Percentiles rank a stretch among this genome's conserved stretches.
Conservation (phyloP, 1,284 basidiomycete genomes). For the Cryptococcus deneoformans region DNA sequence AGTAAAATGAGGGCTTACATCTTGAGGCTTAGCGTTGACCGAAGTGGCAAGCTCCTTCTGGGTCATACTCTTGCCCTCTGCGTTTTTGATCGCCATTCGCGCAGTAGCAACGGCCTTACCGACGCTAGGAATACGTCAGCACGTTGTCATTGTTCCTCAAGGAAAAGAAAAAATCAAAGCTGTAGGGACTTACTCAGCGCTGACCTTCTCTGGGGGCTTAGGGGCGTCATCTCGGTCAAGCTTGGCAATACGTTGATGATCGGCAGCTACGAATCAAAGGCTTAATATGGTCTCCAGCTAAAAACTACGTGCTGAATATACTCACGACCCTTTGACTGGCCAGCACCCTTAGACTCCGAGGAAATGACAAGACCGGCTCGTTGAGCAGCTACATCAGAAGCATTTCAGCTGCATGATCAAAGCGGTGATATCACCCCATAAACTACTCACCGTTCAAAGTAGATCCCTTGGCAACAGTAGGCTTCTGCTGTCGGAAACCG, state of each 20-base stretch:
- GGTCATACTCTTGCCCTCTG: constrained; percentile 54
- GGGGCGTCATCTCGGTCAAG: constrained; percentile 96
- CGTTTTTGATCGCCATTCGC: constrained; percentile 59
- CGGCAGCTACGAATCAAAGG: constrained; percentile 55
- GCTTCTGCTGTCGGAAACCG: constrained; percentile 27
- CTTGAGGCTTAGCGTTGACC: constrained; percentile 50
- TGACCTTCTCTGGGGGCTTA: constrained; percentile 85
- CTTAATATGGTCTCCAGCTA: constrained; percentile 11
- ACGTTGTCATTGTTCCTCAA: neutral
- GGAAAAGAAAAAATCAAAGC: neutral
- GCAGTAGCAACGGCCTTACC: constrained; percentile 76
- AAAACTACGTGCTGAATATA: constrained; percentile 6
- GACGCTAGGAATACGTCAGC: constrained; percentile 27
- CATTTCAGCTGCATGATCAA: neutral
- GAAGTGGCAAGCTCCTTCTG: constrained; percentile 90
- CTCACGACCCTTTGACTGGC: constrained; percentile 34
- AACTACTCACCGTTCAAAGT: constrained; percentile 34
- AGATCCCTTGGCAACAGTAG: constrained; percentile 36
- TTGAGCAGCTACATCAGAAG: constrained; percentile 36
- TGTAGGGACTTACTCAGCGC: constrained; percentile 34
- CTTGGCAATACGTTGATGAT: constrained; percentile 91
- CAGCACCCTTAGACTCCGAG: constrained; percentile 50
- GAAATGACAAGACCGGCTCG: constrained; percentile 51
- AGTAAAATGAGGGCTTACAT: constrained; percentile 30
- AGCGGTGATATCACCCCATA: neutral